Percentiles rank a stretch among this genome's conserved stretches.
These are phyloP conservation scores for Triticum urartu DNA, from an alignment of 176 grass and related monocot genomes.

Conservation along the genomic window DNA sequence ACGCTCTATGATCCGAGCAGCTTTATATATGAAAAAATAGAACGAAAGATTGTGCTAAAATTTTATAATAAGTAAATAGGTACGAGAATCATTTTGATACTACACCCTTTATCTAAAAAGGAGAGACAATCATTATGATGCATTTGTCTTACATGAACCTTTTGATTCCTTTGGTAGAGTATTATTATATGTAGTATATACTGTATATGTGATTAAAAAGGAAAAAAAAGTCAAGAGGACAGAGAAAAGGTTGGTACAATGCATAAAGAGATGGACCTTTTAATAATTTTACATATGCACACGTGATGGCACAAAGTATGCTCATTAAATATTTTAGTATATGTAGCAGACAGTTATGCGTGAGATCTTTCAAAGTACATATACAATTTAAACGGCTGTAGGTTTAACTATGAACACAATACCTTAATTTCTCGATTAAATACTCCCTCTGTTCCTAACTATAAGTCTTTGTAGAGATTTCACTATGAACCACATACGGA, in stretches of 20 bases:
- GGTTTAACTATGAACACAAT: background rate
- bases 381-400: constrained; percentile 3
- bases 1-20: background rate
- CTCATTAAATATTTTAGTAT: too few relatives aligned
- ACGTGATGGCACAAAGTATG: constrained; percentile 20
- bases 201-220: background rate
- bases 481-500: too few relatives aligned
- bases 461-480: too few relatives aligned
- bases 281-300: constrained; percentile 35
- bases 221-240: background rate
- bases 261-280: background rate
- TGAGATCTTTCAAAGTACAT: background rate
- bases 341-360: too few relatives aligned
- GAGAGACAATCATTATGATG: background rate
- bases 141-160: constrained; percentile 11
- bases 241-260: background rate
- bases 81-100: constrained; percentile 17
- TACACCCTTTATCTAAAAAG: background rate
- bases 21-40: background rate
- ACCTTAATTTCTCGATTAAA: background rate
- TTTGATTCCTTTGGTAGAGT: background rate
- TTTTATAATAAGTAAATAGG: background rate
- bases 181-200: background rate
- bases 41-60: background rate
- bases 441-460: too few relatives aligned